These are phyloP conservation scores for Harringtonia lauricola DNA, from an alignment of 2,329 filamentous ascomycete species.

Conservation along the genomic window DNA sequence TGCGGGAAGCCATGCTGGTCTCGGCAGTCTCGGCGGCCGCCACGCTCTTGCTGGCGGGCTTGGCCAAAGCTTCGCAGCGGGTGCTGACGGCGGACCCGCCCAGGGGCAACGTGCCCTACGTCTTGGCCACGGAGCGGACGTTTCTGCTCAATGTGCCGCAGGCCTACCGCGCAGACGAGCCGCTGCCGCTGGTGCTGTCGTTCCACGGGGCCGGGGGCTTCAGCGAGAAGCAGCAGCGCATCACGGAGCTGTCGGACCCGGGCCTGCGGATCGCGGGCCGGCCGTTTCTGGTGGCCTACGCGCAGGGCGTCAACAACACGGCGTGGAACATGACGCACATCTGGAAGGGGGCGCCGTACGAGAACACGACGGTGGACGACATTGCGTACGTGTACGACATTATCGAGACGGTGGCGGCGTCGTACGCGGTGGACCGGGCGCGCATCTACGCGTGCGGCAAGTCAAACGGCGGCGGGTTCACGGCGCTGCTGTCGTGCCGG, in stretches of 20 bases:
- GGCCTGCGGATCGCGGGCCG: constrained; percentile 3
- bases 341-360: constrained; percentile 8
- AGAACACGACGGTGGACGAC: constrained; percentile 8
- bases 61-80: no score
- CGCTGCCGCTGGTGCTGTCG: constrained; percentile 5
- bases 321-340: constrained; percentile 6
- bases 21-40: no score
- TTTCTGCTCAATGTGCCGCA: constrained; percentile 7
- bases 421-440: constrained; percentile 5
- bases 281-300: constrained; percentile 6
- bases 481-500: constrained; percentile 7
- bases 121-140: constrained; percentile 3
- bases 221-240: constrained; percentile 5
- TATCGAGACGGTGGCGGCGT: neutral
- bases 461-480: constrained; percentile 8
- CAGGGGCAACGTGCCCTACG: neutral
- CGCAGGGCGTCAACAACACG: constrained; percentile 7
- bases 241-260: constrained; percentile 6
- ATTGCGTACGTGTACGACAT: constrained; percentile 6
- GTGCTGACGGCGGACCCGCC: no score
- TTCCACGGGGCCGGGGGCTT: constrained; percentile 7
- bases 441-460: constrained; percentile 9
- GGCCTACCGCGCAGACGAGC: neutral
- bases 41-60: no score
- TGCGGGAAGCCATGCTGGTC: no score